Base-by-base conservation (phyloP, 345 rosid genomes). In the Combretum micranthum region DNA sequence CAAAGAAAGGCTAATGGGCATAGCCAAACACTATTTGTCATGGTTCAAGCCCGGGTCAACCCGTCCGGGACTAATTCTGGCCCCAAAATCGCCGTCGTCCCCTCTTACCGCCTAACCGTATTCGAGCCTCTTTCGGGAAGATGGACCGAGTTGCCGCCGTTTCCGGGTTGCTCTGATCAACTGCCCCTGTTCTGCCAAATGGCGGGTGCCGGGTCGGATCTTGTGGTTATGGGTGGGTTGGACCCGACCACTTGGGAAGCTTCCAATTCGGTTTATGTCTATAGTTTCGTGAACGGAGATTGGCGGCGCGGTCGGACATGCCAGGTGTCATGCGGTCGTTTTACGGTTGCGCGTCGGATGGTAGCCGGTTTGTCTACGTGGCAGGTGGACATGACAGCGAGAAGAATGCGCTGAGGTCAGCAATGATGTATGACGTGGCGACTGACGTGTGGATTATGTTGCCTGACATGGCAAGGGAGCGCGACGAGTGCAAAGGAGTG, bases 151-250 rank as follows among this genome's bases (percentile, higher is more conserved):
- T 59, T 84, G 61, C 95, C 86, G 17, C 78, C 82, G 53, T 20
- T 72, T 42, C 86, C 88, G 3, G 80, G 68, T 46, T 71, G 64
- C 53, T 16, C 77, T 15, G 39, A 56, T 14, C 83, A 84, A 15
- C 53, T 86, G 49, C 96, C 93, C 11, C 50, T 83, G 81, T 92
- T 83, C 22, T 84, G 94, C 55, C 80, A 62, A 49, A 14, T 92
- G 13, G 83, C 65, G 0, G 66, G 82, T 0, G 79, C 75, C 20
- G 91, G 95, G 32, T 74, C 80, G 64, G 77, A 78, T 44, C 77
- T 92, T 58, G 72, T 88, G n/a, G 75, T 83, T 32, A 43, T 88
- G 67, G 98, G 97, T 11, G 98, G 98, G 77, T 56, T 86, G 64
- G 81, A 88, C 60, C 87, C 82, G 42, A 72, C 50, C 17, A 81